Evolutionary conservation across 495 filamentous ascomycete genomes (phyloP).

Genomic region (Aspergillus carlsbadensis): DNA sequence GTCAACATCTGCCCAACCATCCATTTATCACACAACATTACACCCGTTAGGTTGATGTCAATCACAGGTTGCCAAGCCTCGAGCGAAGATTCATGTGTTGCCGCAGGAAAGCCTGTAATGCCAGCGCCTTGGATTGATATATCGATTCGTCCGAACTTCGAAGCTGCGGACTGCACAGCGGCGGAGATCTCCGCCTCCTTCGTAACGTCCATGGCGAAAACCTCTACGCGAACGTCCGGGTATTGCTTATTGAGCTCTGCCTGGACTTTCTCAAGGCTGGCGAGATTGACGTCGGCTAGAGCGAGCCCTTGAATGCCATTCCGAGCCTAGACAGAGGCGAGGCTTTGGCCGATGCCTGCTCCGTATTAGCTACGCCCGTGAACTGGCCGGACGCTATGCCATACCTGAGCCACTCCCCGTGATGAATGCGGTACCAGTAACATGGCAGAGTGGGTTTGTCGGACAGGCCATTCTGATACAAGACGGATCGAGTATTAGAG

Average conservation of each 20-base stretch:
- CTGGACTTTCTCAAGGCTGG: constrained; percentile 13
- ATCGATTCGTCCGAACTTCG: constrained; percentile 46
- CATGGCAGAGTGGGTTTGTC: not conserved
- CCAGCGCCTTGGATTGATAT: constrained; percentile 53
- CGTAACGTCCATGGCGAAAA: constrained; percentile 21
- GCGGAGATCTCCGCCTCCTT: constrained; percentile 21
- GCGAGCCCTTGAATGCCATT: constrained; percentile 24
- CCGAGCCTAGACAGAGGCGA: constrained; percentile 22
- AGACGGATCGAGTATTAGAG: too few species aligned
- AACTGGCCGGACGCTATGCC: not conserved
- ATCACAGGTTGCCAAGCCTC: constrained; percentile 43
- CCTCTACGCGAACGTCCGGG: constrained; percentile 14
- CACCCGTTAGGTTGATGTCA: constrained; percentile 46
- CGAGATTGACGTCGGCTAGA: constrained; percentile 24
- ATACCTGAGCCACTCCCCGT: constrained; percentile 26
- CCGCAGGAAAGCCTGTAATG: constrained; percentile 16
- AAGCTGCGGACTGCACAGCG: constrained; percentile 17
- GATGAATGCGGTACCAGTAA: constrained; percentile 25
- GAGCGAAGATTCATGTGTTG: constrained; percentile 32
- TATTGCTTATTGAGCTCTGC: constrained; percentile 13
- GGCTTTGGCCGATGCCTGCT: constrained; percentile 28
- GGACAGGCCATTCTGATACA: not conserved
- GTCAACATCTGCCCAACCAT: constrained; percentile 50
- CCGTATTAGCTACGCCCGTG: not conserved
- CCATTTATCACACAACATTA: constrained; percentile 47